These are phyloP conservation scores for Ceratonia siliqua DNA, from an alignment of 306 rosid genomes.

Conservation along the genomic window DNA sequence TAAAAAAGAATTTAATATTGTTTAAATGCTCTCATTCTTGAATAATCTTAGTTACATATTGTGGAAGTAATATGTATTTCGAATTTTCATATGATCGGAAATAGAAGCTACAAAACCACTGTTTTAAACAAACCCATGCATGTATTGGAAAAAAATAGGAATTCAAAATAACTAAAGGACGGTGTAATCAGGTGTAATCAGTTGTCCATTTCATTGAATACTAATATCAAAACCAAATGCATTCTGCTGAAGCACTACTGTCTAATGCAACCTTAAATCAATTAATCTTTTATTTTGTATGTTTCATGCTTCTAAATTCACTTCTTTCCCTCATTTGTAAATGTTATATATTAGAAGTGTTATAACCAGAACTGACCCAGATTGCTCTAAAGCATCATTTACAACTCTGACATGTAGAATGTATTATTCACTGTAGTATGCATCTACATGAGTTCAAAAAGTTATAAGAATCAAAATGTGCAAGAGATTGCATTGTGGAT, in stretches of 20 bases:
- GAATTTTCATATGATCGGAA: background rate
- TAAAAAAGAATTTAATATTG: background rate
- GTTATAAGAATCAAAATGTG: background rate
- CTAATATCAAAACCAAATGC: background rate
- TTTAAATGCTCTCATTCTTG: background rate
- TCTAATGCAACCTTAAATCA: conserved; percentile 18
- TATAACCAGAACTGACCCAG: background rate
- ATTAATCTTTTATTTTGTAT: conserved; percentile 5
- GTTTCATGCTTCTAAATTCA: background rate
- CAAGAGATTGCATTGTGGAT: background rate
- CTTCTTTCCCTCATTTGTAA: background rate
- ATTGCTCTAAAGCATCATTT: conserved; percentile 24
- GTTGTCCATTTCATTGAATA: background rate
- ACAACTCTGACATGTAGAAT: conserved; percentile 18
- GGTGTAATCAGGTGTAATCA: background rate
- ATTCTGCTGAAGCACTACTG: background rate
- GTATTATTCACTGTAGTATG: conserved; percentile 1
- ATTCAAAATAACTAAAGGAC: background rate
- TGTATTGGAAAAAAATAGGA: background rate
- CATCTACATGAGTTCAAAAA: conserved; percentile 12
- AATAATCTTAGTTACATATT: background rate
- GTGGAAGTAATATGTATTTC: background rate
- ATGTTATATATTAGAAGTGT: background rate
- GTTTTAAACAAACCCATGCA: background rate
- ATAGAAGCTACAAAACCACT: background rate